Evolutionary conservation across 2,329 filamentous ascomycete species (phyloP).

Genomic region (Nothophoma quercina): DNA sequence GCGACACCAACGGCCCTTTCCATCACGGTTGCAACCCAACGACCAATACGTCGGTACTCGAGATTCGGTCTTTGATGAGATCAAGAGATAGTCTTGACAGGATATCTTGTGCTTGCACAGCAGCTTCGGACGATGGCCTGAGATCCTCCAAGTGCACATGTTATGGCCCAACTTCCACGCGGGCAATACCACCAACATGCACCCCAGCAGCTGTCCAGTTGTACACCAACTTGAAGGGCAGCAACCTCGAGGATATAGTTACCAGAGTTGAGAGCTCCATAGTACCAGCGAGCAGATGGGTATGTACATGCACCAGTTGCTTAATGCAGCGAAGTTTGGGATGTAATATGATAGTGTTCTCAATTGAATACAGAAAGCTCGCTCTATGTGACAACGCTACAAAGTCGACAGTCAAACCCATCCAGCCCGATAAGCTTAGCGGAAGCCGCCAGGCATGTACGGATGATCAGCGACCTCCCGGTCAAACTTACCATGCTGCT

Average conservation of each 20-base stretch:
- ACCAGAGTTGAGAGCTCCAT: no score
- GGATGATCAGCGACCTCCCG: constrained; percentile 7
- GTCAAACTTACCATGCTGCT: constrained; percentile 18
- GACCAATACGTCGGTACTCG: background rate
- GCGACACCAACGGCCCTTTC: constrained; percentile 14
- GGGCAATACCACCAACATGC: background rate
- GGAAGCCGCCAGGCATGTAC: constrained; percentile 16
- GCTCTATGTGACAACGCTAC: background rate
- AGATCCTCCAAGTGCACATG: background rate
- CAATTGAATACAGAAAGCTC: background rate
- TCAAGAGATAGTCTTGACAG: no score
- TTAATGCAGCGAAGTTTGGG: no score
- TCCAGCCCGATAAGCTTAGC: background rate
- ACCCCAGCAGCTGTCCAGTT: constrained; percentile 5
- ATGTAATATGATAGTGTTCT: constrained; percentile 1
- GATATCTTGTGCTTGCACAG: no score
- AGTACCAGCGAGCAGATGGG: no score
- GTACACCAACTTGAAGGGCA: no score
- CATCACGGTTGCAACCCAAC: constrained; percentile 8
- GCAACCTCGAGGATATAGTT: no score
- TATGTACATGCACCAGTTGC: no score
- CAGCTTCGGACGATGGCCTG: no score
- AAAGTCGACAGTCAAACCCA: background rate
- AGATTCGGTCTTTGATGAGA: no score
- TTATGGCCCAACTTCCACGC: constrained; percentile 1